These are phyloP conservation scores for Metschnikowia amazonensis DNA, from an alignment of 805 yeast species.

Conservation along the genomic window DNA sequence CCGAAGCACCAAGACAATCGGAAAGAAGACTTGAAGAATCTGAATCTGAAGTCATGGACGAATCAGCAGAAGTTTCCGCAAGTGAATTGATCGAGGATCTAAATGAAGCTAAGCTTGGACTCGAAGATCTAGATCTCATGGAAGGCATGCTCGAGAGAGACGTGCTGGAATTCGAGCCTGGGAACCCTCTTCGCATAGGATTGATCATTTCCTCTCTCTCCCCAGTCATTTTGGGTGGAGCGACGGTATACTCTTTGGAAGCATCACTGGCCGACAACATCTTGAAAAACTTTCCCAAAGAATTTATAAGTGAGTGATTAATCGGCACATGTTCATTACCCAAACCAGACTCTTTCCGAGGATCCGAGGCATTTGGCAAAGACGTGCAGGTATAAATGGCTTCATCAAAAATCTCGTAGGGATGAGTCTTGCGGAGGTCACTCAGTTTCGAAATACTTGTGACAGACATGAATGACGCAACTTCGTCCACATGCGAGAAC, in stretches of 20 bases:
- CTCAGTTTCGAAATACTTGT: conserved; percentile 22
- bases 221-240: conserved; percentile 9
- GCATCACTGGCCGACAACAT: conserved; percentile 33
- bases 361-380: conserved; percentile 17
- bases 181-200: conserved; percentile 12
- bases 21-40: conserved; percentile 21
- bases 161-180: conserved; percentile 35
- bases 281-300: conserved; percentile 30
- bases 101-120: conserved; percentile 37
- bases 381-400: conserved; percentile 46
- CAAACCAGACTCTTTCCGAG: background rate
- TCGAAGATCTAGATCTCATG: conserved; percentile 31
- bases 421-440: conserved; percentile 48
- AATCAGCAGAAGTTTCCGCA: conserved; percentile 31
- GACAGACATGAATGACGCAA: conserved; percentile 15
- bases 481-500: conserved; percentile 19
- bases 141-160: conserved; percentile 31
- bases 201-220: conserved; percentile 9
- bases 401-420: conserved; percentile 65
- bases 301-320: conserved; percentile 35
- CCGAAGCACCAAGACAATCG: conserved; percentile 17
- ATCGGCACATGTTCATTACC: conserved; percentile 19
- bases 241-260: conserved; percentile 8
- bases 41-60: conserved; percentile 30
- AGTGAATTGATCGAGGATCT: conserved; percentile 35